phyloP scores from a whole-genome alignment of 2,329 filamentous ascomycete genomes.

The Diaporthe velutina region DNA sequence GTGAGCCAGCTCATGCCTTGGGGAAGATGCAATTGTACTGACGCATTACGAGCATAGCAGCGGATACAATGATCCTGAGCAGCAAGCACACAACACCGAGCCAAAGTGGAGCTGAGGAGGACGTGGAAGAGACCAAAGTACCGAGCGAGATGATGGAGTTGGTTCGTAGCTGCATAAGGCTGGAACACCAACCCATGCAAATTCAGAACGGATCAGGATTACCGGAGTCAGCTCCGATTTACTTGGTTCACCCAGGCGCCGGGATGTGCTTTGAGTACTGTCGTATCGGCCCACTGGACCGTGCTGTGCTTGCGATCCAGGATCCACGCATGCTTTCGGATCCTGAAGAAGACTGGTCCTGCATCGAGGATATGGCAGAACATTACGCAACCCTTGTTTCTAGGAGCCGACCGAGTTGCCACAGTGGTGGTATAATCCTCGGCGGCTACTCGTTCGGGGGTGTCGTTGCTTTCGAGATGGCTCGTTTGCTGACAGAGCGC shows the following conservation, averaged over 20 bases:
- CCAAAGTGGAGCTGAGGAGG: not conserved
- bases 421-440: not conserved
- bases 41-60: not conserved
- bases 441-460: conserved; percentile 5
- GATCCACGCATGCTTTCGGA: conserved; percentile 6
- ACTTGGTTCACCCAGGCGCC: not conserved
- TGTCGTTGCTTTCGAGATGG: conserved; percentile 13
- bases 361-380: not conserved
- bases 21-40: not conserved
- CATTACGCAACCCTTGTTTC: not conserved
- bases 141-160: not conserved
- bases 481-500: not conserved
- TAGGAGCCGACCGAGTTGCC: not conserved
- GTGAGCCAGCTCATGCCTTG: not conserved
- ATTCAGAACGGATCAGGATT: not conserved
- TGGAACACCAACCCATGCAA: not conserved
- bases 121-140: not conserved
- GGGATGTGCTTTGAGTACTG: conserved; percentile 10
- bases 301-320: not conserved
- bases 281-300: not conserved
- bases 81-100: not conserved
- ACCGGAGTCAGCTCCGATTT: not conserved
- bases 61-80: not conserved
- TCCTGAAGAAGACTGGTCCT: not conserved
- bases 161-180: conserved; percentile 2